Conservation (phyloP, 352 stramenopile species). For the Phytopythium aichiense region DNA sequence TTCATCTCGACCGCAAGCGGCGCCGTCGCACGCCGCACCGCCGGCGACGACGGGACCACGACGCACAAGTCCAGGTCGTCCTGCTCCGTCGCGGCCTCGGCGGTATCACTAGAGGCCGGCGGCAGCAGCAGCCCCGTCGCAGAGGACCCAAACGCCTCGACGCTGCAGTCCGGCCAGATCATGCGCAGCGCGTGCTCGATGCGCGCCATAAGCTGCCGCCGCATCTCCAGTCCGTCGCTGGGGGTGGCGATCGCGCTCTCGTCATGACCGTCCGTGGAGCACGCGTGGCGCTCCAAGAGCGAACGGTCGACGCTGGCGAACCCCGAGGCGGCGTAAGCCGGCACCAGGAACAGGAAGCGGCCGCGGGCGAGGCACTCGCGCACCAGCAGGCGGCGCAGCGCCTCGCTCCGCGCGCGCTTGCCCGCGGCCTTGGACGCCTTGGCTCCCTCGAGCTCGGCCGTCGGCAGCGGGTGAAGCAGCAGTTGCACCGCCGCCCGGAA, state of each 20-base stretch:
- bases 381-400: slow-evolving; percentile 46
- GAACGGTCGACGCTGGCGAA: not conserved
- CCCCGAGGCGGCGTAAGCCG: slow-evolving; percentile 12
- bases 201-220: slow-evolving; percentile 25
- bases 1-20: slow-evolving; percentile 51
- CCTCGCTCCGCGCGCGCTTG: slow-evolving; percentile 27
- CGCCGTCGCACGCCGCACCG: slow-evolving; percentile 48
- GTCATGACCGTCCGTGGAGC: not conserved
- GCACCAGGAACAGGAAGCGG: slow-evolving; percentile 37
- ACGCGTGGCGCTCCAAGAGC: not conserved
- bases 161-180: slow-evolving; percentile 64
- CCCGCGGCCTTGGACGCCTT: slow-evolving; percentile 1
- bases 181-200: slow-evolving; percentile 41
- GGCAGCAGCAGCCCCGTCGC: slow-evolving; percentile 36
- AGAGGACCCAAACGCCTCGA: slow-evolving; percentile 69
- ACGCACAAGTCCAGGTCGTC: slow-evolving; percentile 76
- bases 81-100: not conserved
- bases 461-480: slow-evolving; percentile 25
- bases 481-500: slow-evolving; percentile 31
- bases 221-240: slow-evolving; percentile 16
- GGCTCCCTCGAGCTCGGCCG: slow-evolving; percentile 10
- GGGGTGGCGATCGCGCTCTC: not conserved
- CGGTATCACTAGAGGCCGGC: not conserved
- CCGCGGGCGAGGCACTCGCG: slow-evolving; percentile 26
- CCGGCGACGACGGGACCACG: slow-evolving; percentile 45